Percentiles rank a stretch among this genome's conserved stretches.
Conservation (phyloP, 176 grass and related monocot genomes). For the Paspalum vaginatum region DNA sequence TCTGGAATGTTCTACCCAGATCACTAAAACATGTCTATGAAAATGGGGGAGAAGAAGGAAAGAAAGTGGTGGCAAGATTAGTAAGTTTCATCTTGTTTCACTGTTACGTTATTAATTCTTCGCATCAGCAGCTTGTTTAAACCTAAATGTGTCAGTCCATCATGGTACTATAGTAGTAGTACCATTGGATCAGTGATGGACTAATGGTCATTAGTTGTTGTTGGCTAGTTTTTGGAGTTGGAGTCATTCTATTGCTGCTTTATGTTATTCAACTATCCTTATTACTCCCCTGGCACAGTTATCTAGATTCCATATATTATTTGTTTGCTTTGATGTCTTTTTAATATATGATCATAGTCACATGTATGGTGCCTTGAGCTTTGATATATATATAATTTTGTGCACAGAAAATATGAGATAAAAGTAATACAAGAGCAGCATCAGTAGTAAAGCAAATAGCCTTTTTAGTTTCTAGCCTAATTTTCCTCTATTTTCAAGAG, state of each 20-base stretch:
- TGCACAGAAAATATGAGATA: slow-evolving; percentile 3
- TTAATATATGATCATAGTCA: neutral
- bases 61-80: slow-evolving; percentile 90
- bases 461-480: neutral
- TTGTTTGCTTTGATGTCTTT: slow-evolving; percentile 14
- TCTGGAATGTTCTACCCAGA: slow-evolving; percentile 94
- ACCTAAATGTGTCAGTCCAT: neutral
- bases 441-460: neutral
- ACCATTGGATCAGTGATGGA: neutral
- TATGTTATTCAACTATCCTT: slow-evolving; percentile 27
- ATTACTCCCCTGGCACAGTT: slow-evolving; percentile 3
- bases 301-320: slow-evolving; percentile 27
- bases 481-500: neutral
- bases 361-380: neutral
- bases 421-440: neutral
- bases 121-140: neutral
- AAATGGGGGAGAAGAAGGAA: slow-evolving; percentile 70
- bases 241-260: slow-evolving; percentile 15
- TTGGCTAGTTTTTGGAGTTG: slow-evolving; percentile 19
- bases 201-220: neutral
- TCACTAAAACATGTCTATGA: slow-evolving; percentile 78
- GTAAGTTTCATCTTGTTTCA: slow-evolving; percentile 58
- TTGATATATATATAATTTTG: neutral
- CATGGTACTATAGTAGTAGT: slow-evolving; percentile 11
- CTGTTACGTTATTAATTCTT: slow-evolving; percentile 32